Evolutionary conservation across 306 rosid species (phyloP).

Genomic region (Geum urbanum): DNA sequence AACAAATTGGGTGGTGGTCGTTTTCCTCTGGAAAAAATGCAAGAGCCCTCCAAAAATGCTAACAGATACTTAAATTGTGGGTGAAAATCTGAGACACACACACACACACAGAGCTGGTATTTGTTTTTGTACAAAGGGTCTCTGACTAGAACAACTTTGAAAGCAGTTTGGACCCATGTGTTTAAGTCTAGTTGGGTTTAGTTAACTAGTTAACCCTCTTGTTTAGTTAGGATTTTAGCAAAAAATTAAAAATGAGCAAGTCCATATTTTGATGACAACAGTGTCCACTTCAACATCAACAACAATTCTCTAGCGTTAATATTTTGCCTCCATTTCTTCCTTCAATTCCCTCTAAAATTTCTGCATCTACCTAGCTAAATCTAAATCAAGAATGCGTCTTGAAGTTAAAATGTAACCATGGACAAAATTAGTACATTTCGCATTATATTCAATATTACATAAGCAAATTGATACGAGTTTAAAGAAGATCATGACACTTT

Average conservation of each 20-base stretch:
- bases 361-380: too few relatives aligned
- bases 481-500: neutral
- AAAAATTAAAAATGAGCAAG: neutral
- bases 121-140: neutral
- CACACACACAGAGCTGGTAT: constrained; percentile 7
- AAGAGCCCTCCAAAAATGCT: constrained; percentile 9
- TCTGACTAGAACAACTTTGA: constrained; percentile 14
- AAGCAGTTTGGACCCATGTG: constrained; percentile 4
- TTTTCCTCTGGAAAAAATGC: constrained; percentile 16
- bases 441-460: too few relatives aligned
- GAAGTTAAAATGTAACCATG: neutral
- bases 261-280: neutral
- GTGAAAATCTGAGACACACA: constrained; percentile 12
- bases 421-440: neutral
- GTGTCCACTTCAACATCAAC: neutral
- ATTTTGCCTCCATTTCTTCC: neutral
- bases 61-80: constrained; percentile 21
- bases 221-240: neutral
- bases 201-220: neutral
- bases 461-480: neutral
- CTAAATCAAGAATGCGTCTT: too few relatives aligned
- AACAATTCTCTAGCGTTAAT: neutral
- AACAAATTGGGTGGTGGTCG: constrained; percentile 27
- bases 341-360: neutral
- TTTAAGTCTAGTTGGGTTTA: neutral